A percentile compares a stretch with the other conserved stretches of the same genome.
These are phyloP conservation scores for Paramecium octaurelia DNA, from an alignment of 73 alveolate genomes.

Conservation along the genomic window DNA sequence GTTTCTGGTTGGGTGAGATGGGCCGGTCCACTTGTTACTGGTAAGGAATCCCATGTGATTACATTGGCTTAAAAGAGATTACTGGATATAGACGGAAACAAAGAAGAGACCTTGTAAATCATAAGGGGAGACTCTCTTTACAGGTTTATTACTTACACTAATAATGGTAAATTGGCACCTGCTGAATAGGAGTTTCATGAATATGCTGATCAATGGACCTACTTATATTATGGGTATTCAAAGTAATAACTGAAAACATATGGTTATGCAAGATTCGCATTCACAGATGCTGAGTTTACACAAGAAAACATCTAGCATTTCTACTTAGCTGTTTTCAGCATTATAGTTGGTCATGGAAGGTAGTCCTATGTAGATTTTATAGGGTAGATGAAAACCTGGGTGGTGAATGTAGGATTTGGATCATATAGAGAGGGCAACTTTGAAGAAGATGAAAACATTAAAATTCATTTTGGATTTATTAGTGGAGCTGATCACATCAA, in stretches of 20 bases:
- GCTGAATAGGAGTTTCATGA: not conserved
- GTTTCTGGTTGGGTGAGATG: conserved; percentile 47
- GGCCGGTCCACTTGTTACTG: not conserved
- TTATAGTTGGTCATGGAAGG: not conserved
- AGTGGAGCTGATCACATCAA: conserved; percentile 25
- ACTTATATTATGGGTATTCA: conserved; percentile 21
- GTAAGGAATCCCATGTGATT: not conserved
- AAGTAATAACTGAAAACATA: not conserved
- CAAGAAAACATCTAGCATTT: not conserved
- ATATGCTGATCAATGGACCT: conserved; percentile 36
- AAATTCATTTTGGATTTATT: conserved; percentile 21
- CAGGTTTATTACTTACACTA: not conserved
- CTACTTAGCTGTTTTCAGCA: not conserved
- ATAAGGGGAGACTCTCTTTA: not conserved
- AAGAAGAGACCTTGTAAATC: not conserved
- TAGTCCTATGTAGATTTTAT: not conserved
- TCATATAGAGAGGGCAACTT: conserved; percentile 41
- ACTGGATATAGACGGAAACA: not conserved
- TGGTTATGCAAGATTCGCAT: conserved; percentile 29
- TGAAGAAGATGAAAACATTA: conserved; percentile 32
- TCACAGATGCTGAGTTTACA: not conserved
- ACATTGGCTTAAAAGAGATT: conserved; percentile 26
- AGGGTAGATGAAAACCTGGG: conserved; percentile 45
- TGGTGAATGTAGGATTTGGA: conserved; percentile 12
- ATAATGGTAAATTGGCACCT: not conserved